Base-by-base conservation (phyloP, 2,329 filamentous ascomycete species). In the Metarhizium anisopliae region DNA sequence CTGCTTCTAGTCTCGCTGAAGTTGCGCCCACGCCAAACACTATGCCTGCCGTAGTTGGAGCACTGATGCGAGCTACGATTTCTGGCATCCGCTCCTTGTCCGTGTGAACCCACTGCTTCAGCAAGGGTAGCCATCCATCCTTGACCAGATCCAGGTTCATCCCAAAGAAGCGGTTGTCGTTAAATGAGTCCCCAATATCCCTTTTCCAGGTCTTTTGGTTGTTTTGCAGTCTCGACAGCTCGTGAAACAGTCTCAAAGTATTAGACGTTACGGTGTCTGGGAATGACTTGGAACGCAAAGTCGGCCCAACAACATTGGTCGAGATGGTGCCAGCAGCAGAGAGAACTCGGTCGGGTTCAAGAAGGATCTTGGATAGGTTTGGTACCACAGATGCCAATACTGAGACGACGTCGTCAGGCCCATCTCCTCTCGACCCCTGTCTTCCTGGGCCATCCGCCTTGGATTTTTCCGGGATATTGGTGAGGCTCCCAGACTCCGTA, bases 11-110 rank as follows among this genome's bases (percentile, higher is more conserved):
- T 57, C 94, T 82, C 40, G 94, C 94, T 47, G 92, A 95, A 25
- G 90, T 91, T 6, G 94, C 94, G 11, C 95, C 95, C 0, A 99
- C 94, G n/a, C 94, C 94, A 66, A 99, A 99, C 68, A 99, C 93
- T 62, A 99, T 95, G 8, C 94, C 94, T 0, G 95, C 94, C 14
- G 92, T 93, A 1, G 92, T 90, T 6, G 94, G 94, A 4, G 92
- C 82, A 6, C 85, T 85, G 59, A 99, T 81, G 20, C 90, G 86
- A 42, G 82, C 78, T 8, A 97, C 72, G 4, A 96, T 76, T 59
- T 99, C 94, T 0, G 85, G 77, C 72, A 99, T 81, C 50, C 89
- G 84, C 55, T 96, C 92, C 71, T 95, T 96, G 69, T 99, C 94
- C 16, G 83, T 83, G 14, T 92, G 74, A 3, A 84, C 81, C 89